Evolutionary conservation across 345 rosid genomes (phyloP).

Genomic region (Dipteronia dyeriana): DNA sequence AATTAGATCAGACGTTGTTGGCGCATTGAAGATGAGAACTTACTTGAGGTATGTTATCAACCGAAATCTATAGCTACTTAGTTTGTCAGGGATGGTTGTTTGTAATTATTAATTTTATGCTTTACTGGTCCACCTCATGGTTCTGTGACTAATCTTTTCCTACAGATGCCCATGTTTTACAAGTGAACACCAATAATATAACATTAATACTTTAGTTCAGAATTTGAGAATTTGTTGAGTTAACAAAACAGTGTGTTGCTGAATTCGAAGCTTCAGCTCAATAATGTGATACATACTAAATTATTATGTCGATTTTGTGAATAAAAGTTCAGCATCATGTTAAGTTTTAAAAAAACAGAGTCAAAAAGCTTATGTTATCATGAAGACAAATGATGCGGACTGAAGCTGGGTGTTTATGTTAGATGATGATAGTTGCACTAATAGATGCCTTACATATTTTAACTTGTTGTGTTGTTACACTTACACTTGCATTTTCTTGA

Average conservation of each 20-base stretch:
- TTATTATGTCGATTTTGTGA: background rate
- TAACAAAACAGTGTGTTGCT: background rate
- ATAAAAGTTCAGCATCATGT: background rate
- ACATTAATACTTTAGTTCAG: constrained; percentile 4
- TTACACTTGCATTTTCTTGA: background rate
- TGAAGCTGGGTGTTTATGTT: background rate
- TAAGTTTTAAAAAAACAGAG: background rate
- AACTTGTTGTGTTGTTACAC: background rate
- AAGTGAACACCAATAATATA: background rate
- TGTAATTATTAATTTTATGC: background rate
- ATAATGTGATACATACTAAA: constrained; percentile 9
- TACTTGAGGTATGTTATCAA: constrained; percentile 67
- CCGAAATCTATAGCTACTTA: background rate
- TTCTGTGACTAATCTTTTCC: background rate
- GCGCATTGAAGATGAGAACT: constrained; percentile 97
- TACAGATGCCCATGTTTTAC: background rate
- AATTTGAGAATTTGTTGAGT: background rate
- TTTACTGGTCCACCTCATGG: background rate
- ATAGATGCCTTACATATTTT: background rate
- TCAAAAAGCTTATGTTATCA: background rate
- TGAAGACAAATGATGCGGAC: background rate
- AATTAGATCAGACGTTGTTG: constrained; percentile 91
- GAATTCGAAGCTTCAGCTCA: constrained; percentile 10
- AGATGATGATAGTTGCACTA: constrained; percentile 3
- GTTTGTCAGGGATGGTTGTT: background rate